Percentiles rank a stretch among this genome's conserved stretches.
phyloP scores from a whole-genome alignment of 129 eudicot species.

The Rutidosis leptorrhynchoides region DNA sequence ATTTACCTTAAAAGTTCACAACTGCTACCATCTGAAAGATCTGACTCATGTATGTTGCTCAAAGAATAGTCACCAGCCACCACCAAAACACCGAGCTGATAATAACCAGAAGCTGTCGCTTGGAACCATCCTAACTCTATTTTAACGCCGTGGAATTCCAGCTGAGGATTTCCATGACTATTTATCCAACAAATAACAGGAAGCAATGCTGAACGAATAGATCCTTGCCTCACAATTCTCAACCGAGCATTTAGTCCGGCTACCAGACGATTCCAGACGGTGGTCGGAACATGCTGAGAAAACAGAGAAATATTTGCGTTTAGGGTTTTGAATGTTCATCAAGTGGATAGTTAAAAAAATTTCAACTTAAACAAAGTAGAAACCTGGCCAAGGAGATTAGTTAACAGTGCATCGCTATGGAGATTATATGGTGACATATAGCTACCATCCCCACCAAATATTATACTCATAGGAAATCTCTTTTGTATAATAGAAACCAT shows the following conservation, averaged over 20 bases:
- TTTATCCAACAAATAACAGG: slow-evolving; percentile 68
- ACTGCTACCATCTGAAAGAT: too few relatives aligned
- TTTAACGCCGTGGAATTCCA: slow-evolving; percentile 75
- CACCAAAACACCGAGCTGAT: slow-evolving; percentile 79
- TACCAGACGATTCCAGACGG: slow-evolving; percentile 81
- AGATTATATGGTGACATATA: slow-evolving; percentile 85
- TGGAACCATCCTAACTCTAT: slow-evolving; percentile 87
- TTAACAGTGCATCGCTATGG: slow-evolving; percentile 56
- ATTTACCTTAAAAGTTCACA: too few relatives aligned
- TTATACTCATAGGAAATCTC: slow-evolving; percentile 83
- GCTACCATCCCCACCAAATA: slow-evolving; percentile 88
- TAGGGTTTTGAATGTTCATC: too few relatives aligned
- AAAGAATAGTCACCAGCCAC: slow-evolving; percentile 51
- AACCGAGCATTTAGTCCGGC: slow-evolving; percentile 80
- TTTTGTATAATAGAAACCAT: slow-evolving; percentile 78
- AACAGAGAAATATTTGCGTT: slow-evolving; percentile 17
- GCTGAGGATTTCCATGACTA: slow-evolving; percentile 80
- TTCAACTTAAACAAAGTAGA: too few relatives aligned
- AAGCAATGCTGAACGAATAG: slow-evolving; percentile 56
- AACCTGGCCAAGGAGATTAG: slow-evolving; percentile 86
- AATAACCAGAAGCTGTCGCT: slow-evolving; percentile 80
- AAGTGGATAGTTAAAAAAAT: too few relatives aligned
- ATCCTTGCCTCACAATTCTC: slow-evolving; percentile 69
- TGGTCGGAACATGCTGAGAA: slow-evolving; percentile 74
- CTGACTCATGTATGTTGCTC: too few relatives aligned